phyloP scores from a whole-genome alignment of 345 rosid species.

The Eucalyptus pauciflora region DNA sequence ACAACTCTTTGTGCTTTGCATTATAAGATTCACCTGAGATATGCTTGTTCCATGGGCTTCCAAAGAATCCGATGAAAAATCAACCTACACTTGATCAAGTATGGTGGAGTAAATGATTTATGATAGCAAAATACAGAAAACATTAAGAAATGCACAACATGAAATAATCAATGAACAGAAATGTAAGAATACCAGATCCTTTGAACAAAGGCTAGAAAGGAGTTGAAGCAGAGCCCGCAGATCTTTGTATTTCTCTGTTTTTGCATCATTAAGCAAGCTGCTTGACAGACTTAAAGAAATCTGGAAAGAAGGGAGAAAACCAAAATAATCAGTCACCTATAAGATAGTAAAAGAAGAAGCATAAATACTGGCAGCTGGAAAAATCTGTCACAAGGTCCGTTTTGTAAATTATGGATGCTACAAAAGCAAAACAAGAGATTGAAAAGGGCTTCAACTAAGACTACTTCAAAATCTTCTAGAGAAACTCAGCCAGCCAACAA shows the following conservation, averaged over 20 bases:
- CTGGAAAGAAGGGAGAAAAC: conserved; percentile 18
- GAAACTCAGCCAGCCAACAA: background rate
- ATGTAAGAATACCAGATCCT: conserved; percentile 54
- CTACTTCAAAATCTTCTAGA: background rate
- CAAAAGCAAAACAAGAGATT: background rate
- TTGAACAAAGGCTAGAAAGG: conserved; percentile 87
- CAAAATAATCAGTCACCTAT: background rate
- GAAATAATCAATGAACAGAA: background rate
- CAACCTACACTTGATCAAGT: conserved; percentile 40
- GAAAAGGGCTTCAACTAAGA: background rate
- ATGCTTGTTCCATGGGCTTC: conserved; percentile 64
- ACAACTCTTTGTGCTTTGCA: background rate
- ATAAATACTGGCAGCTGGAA: background rate
- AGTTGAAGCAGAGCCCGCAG: conserved; percentile 95
- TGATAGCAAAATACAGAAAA: background rate
- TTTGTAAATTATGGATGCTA: background rate
- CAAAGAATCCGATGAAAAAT: conserved; percentile 75
- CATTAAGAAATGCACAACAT: background rate
- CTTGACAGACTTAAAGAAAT: conserved; percentile 67
- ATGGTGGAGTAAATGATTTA: background rate
- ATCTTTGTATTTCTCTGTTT: conserved; percentile 83
- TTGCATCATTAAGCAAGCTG: conserved; percentile 71
- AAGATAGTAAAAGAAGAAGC: background rate
- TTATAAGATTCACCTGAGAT: conserved; percentile 52
- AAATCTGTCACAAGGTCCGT: background rate